Conservation (phyloP, 1,284 basidiomycete species). For the Sphagnurus paluster region DNA sequence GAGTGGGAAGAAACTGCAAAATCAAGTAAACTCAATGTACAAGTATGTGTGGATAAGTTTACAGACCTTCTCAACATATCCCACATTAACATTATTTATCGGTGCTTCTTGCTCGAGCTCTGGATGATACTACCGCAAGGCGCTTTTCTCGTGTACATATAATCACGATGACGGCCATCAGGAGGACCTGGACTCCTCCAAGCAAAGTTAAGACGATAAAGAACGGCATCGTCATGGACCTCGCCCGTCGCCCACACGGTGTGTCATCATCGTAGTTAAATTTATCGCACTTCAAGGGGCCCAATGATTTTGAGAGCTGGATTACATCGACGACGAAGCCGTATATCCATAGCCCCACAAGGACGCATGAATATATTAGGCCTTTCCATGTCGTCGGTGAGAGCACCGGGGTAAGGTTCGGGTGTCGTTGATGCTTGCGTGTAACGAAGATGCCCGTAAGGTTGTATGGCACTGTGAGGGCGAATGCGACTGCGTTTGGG, state of each 20-base stretch:
- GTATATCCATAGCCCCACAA: conserved; percentile 5
- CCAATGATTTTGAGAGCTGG: conserved; percentile 1
- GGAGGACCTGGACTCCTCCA: conserved; percentile 3
- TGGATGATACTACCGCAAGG: neutral
- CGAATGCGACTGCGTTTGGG: conserved; percentile 8
- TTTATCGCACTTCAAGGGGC: neutral
- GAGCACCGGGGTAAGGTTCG: conserved; percentile 4
- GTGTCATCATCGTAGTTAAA: neutral
- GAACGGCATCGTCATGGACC: conserved; percentile 10
- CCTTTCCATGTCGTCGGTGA: conserved; percentile 9
- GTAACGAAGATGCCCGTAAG: conserved; percentile 5
- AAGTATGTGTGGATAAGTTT: no score
- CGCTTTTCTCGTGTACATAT: conserved; percentile 7
- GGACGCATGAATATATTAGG: conserved; percentile 3
- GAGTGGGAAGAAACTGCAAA: no score
- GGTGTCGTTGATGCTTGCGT: conserved; percentile 3
- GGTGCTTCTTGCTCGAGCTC: conserved; percentile 2
- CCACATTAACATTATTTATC: neutral
- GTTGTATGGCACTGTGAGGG: conserved; percentile 8
- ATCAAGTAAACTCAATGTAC: no score
- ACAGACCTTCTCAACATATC: neutral
- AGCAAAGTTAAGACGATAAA: conserved; percentile 6
- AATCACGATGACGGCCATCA: conserved; percentile 1
- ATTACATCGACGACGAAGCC: conserved; percentile 4
- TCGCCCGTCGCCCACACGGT: conserved; percentile 4